Conservation (phyloP, 169 alveolate species). For the Plasmodium berghei region DNA sequence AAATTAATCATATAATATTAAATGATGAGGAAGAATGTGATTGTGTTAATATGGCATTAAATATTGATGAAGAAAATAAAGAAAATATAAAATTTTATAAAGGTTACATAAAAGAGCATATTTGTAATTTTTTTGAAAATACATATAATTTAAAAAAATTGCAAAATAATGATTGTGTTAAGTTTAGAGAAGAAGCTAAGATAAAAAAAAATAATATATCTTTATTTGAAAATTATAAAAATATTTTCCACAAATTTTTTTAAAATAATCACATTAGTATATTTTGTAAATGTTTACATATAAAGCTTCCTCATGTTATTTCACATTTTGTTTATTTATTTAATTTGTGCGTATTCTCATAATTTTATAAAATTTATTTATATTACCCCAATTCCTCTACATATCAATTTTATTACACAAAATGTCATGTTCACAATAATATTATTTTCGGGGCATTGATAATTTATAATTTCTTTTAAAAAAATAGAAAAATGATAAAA, state of each 20-base stretch:
- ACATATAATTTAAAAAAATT: slow-evolving; percentile 22
- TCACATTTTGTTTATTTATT: neutral
- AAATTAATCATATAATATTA: too few species aligned
- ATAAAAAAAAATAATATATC: neutral
- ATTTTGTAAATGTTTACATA: neutral
- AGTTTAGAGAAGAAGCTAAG: neutral
- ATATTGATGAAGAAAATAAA: neutral
- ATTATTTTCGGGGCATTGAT: too few species aligned
- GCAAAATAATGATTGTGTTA: neutral
- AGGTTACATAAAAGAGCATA: slow-evolving; percentile 60
- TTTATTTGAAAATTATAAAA: slow-evolving; percentile 15
- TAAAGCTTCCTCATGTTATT: neutral
- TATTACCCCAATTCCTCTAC: too few species aligned
- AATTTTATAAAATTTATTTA: too few species aligned
- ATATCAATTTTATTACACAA: too few species aligned
- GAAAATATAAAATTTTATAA: slow-evolving; percentile 35
- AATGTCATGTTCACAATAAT: too few species aligned
- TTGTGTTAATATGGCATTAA: slow-evolving; percentile 28
- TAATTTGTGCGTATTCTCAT: too few species aligned
- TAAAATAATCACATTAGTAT: neutral
- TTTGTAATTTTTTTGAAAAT: slow-evolving; percentile 18
- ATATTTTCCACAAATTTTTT: slow-evolving; percentile 37
- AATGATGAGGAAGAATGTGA: slow-evolving; percentile 22
- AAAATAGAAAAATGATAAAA: too few species aligned
- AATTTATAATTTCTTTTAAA: too few species aligned